Evolutionary conservation across 768 basidiomycete genomes (phyloP).

Genomic region (Serendipita sp.): DNA sequence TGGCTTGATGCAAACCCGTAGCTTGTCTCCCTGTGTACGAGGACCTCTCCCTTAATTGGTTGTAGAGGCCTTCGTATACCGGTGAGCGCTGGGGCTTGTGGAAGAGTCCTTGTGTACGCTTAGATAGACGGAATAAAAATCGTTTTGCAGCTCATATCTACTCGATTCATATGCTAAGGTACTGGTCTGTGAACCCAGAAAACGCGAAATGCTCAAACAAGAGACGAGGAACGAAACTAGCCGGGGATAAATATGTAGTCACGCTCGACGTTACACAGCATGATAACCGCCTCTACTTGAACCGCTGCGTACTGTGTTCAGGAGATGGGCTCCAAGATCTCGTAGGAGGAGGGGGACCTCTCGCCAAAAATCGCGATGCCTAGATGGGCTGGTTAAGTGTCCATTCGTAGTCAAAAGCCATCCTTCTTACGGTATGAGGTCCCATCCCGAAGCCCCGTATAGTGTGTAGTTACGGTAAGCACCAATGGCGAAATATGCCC

Average conservation of each 20-base stretch:
- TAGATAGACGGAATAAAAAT: neutral
- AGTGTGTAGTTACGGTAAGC: constrained; percentile 80
- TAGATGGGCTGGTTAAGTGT: constrained; percentile 18
- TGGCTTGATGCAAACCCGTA: neutral
- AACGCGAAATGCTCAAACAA: no score
- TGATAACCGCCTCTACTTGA: constrained; percentile 4
- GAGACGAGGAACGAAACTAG: no score
- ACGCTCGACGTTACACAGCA: no score
- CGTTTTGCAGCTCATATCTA: neutral
- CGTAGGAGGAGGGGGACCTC: constrained; percentile 77
- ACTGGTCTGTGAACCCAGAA: neutral
- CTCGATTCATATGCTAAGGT: neutral
- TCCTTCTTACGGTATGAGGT: constrained; percentile 63
- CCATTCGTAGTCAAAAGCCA: neutral
- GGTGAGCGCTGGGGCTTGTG: neutral
- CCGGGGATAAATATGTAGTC: no score
- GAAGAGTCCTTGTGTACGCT: neutral
- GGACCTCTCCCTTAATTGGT: neutral
- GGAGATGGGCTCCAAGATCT: constrained; percentile 50
- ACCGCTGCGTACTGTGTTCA: neutral
- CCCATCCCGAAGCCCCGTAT: constrained; percentile 69
- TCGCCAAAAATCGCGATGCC: constrained; percentile 81
- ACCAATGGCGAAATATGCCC: constrained; percentile 59
- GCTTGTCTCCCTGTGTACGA: neutral
- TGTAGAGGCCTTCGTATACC: neutral